Conservation (phyloP, 2,329 filamentous ascomycete genomes). For the Paraphoma chrysanthemicola region DNA sequence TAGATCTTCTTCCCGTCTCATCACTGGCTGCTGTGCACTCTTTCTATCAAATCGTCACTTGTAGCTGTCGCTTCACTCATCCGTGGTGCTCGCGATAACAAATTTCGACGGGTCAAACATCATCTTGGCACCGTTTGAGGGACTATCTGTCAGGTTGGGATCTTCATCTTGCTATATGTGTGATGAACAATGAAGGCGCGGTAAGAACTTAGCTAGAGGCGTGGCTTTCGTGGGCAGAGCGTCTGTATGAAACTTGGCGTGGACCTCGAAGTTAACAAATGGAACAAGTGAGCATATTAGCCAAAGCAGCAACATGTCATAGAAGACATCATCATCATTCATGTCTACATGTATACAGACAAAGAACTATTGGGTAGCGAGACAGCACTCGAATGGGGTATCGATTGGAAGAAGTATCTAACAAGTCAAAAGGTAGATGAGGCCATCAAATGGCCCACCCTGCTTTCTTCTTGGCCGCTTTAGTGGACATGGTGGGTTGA, state of each 20-base stretch:
- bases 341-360: not conserved
- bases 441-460: slow-evolving; percentile 37
- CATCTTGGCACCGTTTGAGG: no score
- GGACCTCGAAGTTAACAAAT: not conserved
- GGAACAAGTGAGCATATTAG: not conserved
- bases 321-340: not conserved
- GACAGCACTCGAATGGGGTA: slow-evolving; percentile 14
- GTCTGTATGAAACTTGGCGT: not conserved
- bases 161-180: no score
- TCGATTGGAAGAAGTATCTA: slow-evolving; percentile 12
- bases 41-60: not conserved
- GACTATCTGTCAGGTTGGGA: no score
- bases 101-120: no score
- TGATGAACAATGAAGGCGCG: no score
- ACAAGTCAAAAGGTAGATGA: not conserved
- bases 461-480: slow-evolving; percentile 46
- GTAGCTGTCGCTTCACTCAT: no score
- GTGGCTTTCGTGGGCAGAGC: no score
- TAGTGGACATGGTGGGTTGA: slow-evolving; percentile 39
- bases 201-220: no score
- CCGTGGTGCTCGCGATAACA: no score
- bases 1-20: slow-evolving; percentile 23
- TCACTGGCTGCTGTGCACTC: not conserved
- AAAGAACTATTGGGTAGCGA: not conserved
- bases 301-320: not conserved